Evolutionary conservation across 192 early-diverging fungal species (phyloP), one percentile per base, ranked within the genome.

Genomic region (Podila verticillata): DNA sequence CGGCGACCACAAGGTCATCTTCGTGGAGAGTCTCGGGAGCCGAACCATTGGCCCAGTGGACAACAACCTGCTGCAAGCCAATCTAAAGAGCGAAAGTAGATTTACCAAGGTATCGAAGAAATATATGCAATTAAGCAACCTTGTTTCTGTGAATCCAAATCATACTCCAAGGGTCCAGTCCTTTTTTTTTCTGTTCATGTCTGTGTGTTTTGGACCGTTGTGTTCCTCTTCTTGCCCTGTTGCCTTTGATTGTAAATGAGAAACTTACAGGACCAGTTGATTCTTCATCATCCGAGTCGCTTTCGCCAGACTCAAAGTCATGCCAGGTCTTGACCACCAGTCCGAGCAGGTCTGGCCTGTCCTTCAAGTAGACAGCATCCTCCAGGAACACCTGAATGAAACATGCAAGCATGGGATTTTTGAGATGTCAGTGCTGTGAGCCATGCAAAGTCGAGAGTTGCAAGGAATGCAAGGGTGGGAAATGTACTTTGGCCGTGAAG

Each of bases 311-410:
- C 13, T 83, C 74, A 65, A 84, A 84, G 67, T 84, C 83, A 47
- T 81, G 77, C 83, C 83, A 84, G 29, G 83, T 84, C 65, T 68
- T 79, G 15, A 72, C 65, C 47, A 84, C 78, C 7, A 84, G 54
- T 32, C 83, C 83, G 0, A 81, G 65, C 31, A n/a, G 66, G 19
- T 74, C 66, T 15, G 74, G 68, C n/a, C 58, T 24, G 63, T 68
- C 83, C 12, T 74, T 74, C 26, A 56, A n/a, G n/a, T 69, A 36
- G 17, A 84, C 83, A 7, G 72, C 71, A 61, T 84, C 83, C 65
- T 81, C 83, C 10, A 84, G 58, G 34, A 80, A 84, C 39, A 84
- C 78, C 83, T 82, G 30, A 30, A 54, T 9, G 66, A 22, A 24
- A 36, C 8, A 24, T 20, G 29, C 10, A 56, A 24, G 30, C n/a